A percentile compares a stretch with the other conserved stretches of the same genome.
Conservation (phyloP, 1,139 yeast genomes). For the Geotrichum klebahnii region DNA sequence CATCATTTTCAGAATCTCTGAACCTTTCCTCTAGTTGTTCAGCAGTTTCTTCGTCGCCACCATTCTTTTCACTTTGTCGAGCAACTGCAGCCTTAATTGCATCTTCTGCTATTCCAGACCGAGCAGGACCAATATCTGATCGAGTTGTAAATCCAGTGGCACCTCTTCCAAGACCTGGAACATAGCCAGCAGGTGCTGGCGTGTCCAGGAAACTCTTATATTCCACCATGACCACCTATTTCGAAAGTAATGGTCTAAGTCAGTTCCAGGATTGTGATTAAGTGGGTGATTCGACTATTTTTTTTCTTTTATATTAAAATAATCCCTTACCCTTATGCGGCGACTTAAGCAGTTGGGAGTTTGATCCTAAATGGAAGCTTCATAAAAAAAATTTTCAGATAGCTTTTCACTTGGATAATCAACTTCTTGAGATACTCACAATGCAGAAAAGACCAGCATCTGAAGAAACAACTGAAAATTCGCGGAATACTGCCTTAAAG, state of each 20-base stretch:
- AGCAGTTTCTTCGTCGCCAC: constrained; percentile 37
- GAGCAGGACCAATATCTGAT: constrained; percentile 62
- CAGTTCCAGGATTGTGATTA: not conserved
- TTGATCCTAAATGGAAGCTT: no score
- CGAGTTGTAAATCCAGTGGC: constrained; percentile 89
- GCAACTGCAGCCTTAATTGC: constrained; percentile 38
- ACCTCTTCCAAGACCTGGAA: constrained; percentile 92
- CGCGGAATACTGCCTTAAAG: constrained; percentile 32
- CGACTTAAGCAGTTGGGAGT: constrained; percentile 12
- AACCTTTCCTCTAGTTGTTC: constrained; percentile 36
- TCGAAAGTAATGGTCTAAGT: not conserved
- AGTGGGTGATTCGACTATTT: no score
- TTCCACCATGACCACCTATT: constrained; percentile 15
- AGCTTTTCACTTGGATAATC: not conserved
- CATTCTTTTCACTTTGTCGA: constrained; percentile 38
- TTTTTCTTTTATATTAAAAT: not conserved
- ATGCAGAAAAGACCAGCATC: constrained; percentile 33
- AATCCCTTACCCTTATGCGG: constrained; percentile 20
- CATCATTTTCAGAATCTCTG: constrained; percentile 43
- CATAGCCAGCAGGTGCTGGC: constrained; percentile 84
- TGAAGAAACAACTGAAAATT: constrained; percentile 22
- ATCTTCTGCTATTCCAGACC: constrained; percentile 42
- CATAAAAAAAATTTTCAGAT: constrained; percentile 9
- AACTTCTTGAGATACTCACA: no score
- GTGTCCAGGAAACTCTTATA: constrained; percentile 60